phyloP scores from a whole-genome alignment of 495 filamentous ascomycete genomes.

The Daldinia loculata region DNA sequence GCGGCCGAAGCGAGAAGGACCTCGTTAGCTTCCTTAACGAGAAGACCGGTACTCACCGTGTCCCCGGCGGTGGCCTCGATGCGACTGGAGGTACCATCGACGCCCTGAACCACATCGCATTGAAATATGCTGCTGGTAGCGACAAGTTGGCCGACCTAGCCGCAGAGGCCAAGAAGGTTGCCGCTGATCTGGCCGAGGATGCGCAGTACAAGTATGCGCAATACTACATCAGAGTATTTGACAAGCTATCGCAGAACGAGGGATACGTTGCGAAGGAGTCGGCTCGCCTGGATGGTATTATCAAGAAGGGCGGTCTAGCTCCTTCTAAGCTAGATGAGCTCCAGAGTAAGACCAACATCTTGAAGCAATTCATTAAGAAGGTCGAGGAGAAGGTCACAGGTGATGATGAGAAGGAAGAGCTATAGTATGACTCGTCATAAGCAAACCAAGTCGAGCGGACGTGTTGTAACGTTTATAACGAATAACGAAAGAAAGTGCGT shows the following conservation, averaged over 20 bases:
- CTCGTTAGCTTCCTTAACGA: constrained; percentile 85
- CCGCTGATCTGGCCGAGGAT: constrained; percentile 68
- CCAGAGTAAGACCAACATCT: constrained; percentile 84
- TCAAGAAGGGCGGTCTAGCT: constrained; percentile 85
- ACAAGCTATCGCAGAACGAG: constrained; percentile 79
- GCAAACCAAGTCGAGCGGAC: constrained; percentile 11
- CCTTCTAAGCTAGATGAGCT: constrained; percentile 91
- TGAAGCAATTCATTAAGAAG: constrained; percentile 73
- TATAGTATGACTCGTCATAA: constrained; percentile 57
- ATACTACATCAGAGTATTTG: constrained; percentile 91
- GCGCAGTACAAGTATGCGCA: constrained; percentile 76
- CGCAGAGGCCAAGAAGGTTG: constrained; percentile 74
- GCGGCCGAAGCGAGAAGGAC: constrained; percentile 79
- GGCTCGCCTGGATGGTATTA: constrained; percentile 76
- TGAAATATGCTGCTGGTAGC: constrained; percentile 68
- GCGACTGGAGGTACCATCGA: constrained; percentile 82
- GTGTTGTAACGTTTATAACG: constrained; percentile 18
- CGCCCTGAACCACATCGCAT: constrained; percentile 75
- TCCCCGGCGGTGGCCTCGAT: constrained; percentile 81
- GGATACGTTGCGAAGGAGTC: constrained; percentile 89
- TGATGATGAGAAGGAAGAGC: constrained; percentile 53
- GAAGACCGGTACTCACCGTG: constrained; percentile 88
- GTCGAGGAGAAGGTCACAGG: constrained; percentile 45
- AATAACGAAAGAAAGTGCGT: constrained; percentile 27
- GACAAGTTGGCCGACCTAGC: constrained; percentile 65